Evolutionary conservation across 2,329 filamentous ascomycete genomes (phyloP).

Genomic region (Elsinoe australis): DNA sequence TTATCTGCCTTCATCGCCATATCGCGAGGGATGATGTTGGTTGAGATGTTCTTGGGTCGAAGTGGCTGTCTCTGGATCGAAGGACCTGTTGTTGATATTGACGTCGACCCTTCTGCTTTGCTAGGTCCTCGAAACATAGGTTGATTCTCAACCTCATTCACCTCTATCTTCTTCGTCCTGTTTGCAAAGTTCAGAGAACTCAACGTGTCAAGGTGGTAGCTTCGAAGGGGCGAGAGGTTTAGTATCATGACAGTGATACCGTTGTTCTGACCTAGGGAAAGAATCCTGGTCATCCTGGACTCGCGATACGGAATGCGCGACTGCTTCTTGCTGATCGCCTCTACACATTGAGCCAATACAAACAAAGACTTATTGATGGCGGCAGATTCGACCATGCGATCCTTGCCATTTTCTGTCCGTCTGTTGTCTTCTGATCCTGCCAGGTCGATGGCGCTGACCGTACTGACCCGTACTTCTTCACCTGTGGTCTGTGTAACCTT

Average conservation of each 20-base stretch:
- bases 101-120: slow-evolving; percentile 33
- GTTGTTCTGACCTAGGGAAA: slow-evolving; percentile 88
- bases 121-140: slow-evolving; percentile 57
- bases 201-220: slow-evolving; percentile 87
- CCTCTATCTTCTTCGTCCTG: slow-evolving; percentile 90
- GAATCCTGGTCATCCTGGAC: slow-evolving; percentile 93
- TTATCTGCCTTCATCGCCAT: slow-evolving; percentile 51
- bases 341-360: slow-evolving; percentile 87
- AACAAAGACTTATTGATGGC: slow-evolving; percentile 98
- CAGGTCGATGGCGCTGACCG: slow-evolving; percentile 86
- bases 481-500: slow-evolving; percentile 72
- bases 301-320: slow-evolving; percentile 82
- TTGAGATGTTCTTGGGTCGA: slow-evolving; percentile 64
- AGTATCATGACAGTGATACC: slow-evolving; percentile 95
- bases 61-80: slow-evolving; percentile 62
- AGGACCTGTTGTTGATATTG: slow-evolving; percentile 30
- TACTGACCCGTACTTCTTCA: slow-evolving; percentile 64
- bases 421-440: slow-evolving; percentile 94
- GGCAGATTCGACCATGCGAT: slow-evolving; percentile 86
- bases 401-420: slow-evolving; percentile 86
- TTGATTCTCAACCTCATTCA: slow-evolving; percentile 92
- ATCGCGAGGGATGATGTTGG: slow-evolving; percentile 58
- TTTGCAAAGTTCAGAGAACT: slow-evolving; percentile 94
- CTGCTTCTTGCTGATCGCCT: slow-evolving; percentile 75
- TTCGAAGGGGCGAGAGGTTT: slow-evolving; percentile 82